These are phyloP conservation scores for Chlorociboria aeruginascens DNA, from an alignment of 495 filamentous ascomycete genomes.

Conservation along the genomic window DNA sequence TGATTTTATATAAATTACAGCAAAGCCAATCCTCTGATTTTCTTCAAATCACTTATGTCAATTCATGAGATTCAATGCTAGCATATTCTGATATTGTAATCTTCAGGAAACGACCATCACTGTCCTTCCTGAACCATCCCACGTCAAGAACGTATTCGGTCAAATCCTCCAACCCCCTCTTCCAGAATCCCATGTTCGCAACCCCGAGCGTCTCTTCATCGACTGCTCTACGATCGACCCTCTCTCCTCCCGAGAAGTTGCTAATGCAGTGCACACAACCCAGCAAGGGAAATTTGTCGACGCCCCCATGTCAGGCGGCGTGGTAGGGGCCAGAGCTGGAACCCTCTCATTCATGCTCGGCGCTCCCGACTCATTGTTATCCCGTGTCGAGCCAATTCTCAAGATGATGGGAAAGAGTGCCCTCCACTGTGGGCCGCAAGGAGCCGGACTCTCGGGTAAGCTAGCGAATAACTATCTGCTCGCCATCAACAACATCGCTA, in stretches of 20 bases:
- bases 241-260: constrained; percentile 55
- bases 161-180: constrained; percentile 45
- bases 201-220: constrained; percentile 54
- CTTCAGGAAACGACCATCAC: constrained; percentile 57
- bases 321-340: constrained; percentile 66
- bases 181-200: constrained; percentile 15
- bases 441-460: constrained; percentile 72
- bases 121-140: constrained; percentile 67
- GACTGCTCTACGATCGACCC: constrained; percentile 85
- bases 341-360: constrained; percentile 85
- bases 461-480: constrained; percentile 91
- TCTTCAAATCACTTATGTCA: constrained; percentile 1
- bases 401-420: constrained; percentile 71
- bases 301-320: constrained; percentile 76
- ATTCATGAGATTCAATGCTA: neutral
- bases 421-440: constrained; percentile 70
- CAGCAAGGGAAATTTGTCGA: constrained; percentile 53
- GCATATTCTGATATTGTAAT: neutral
- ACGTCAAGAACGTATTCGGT: constrained; percentile 63
- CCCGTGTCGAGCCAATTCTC: constrained; percentile 49
- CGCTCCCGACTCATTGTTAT: constrained; percentile 42
- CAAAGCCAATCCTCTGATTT: constrained; percentile 57
- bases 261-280: constrained; percentile 44
- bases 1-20: constrained; percentile 37
- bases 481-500: constrained; percentile 85